Evolutionary conservation across 805 yeast species (phyloP).

Genomic region (Komagataella ulmi): DNA sequence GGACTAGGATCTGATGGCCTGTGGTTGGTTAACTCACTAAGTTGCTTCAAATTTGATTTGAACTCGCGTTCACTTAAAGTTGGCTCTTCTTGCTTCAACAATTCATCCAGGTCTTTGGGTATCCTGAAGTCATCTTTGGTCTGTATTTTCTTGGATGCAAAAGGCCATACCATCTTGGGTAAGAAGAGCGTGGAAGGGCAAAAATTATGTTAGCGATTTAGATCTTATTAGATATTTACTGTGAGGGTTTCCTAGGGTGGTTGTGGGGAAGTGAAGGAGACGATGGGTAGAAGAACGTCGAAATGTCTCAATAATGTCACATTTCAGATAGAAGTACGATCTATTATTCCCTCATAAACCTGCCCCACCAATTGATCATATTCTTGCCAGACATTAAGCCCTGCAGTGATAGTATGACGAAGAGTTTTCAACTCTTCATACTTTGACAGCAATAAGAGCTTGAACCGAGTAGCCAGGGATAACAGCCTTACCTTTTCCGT

Average conservation of each 20-base stretch:
- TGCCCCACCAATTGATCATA: conserved; percentile 19
- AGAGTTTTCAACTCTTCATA: conserved; percentile 15
- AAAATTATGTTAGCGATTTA: neutral
- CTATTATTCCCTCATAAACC: conserved; percentile 19
- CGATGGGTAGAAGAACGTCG: neutral
- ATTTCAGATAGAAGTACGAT: neutral
- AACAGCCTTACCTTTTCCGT: conserved; percentile 21
- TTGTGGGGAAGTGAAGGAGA: neutral
- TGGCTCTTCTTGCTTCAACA: conserved; percentile 12
- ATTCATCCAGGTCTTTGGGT: conserved; percentile 13
- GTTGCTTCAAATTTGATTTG: conserved; percentile 7
- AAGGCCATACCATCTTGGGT: conserved; percentile 9
- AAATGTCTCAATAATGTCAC: neutral
- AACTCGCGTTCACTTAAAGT: conserved; percentile 17
- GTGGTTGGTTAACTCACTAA: neutral
- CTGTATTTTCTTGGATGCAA: neutral
- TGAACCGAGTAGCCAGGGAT: conserved; percentile 17
- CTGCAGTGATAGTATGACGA: neutral
- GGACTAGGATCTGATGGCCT: conserved; percentile 2
- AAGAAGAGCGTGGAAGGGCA: neutral
- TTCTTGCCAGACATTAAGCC: neutral
- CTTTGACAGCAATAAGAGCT: conserved; percentile 12
- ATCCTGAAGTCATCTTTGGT: conserved; percentile 6
- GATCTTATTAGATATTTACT: neutral
- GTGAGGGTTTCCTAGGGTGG: neutral